Conservation (phyloP, 176 grass and related monocot species). For the Cenchrus fungigraminus region DNA sequence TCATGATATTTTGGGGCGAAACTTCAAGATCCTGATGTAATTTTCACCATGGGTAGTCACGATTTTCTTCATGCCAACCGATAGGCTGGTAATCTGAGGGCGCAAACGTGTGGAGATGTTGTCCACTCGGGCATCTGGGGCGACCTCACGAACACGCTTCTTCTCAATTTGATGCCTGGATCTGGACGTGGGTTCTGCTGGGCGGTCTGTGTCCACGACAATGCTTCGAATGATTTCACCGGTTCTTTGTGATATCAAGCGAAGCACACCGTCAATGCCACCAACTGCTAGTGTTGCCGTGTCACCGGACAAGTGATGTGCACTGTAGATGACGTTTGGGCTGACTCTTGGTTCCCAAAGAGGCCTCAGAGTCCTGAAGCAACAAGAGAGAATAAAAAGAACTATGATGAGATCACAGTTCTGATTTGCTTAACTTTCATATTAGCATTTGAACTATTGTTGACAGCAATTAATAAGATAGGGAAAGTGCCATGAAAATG, state of each 20-base stretch:
- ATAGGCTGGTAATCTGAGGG: conserved; percentile 63
- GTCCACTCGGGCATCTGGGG: conserved; percentile 51
- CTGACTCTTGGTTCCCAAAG: conserved; percentile 90
- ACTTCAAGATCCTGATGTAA: conserved; percentile 79
- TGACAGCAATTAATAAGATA: neutral
- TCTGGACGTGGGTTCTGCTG: conserved; percentile 17
- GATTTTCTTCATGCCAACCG: conserved; percentile 87
- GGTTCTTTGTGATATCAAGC: conserved; percentile 68
- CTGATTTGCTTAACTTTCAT: conserved; percentile 13
- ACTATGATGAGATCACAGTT: neutral
- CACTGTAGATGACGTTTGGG: conserved; percentile 84
- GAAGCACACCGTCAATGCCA: conserved; percentile 84
- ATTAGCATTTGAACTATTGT: neutral
- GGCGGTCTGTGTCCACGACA: conserved; percentile 38
- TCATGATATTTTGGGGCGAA: conserved; percentile 16
- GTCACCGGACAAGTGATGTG: conserved; percentile 69
- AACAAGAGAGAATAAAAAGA: conserved; percentile 13
- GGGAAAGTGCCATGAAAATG: neutral
- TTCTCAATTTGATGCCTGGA: conserved; percentile 50
- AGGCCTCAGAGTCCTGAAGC: conserved; percentile 69
- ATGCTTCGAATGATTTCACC: conserved; percentile 61
- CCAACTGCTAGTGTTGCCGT: conserved; percentile 59
- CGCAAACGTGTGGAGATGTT: conserved; percentile 58
- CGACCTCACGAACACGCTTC: conserved; percentile 53
- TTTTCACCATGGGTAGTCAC: conserved; percentile 84